Percentiles rank a stretch among this genome's conserved stretches.
phyloP scores from a whole-genome alignment of 352 stramenopile genomes.

The Pythium aquatile region DNA sequence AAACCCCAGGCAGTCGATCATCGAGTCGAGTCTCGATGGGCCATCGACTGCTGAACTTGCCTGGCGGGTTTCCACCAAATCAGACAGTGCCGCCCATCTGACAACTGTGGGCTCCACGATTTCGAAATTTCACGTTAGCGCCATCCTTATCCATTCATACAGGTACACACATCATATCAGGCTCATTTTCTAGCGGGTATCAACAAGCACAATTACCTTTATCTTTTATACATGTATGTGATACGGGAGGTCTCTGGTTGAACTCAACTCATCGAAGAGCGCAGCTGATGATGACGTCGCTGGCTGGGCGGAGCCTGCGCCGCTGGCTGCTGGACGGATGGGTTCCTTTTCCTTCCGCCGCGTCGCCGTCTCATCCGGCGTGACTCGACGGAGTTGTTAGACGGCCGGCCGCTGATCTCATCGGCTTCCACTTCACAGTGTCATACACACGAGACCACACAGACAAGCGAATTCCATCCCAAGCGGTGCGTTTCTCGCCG shows the following conservation, averaged over 20 bases:
- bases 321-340: neutral
- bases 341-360: constrained; percentile 1
- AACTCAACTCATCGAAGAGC: constrained; percentile 4
- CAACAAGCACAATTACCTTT: neutral
- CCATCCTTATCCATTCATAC: neutral
- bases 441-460: neutral
- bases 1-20: neutral
- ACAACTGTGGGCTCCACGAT: neutral
- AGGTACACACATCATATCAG: neutral
- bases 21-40: neutral
- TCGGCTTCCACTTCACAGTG: neutral
- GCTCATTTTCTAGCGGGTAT: neutral
- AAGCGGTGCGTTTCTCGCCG: neutral
- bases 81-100: neutral
- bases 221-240: neutral
- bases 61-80: neutral
- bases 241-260: neutral
- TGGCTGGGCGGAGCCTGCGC: constrained; percentile 4
- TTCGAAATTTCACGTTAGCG: constrained; percentile 4
- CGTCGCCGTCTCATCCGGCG: constrained; percentile 2
- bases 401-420: neutral
- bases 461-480: constrained; percentile 1
- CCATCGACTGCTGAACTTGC: neutral
- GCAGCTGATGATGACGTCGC: constrained; percentile 8
- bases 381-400: neutral